phyloP scores from a whole-genome alignment of 2,329 filamentous ascomycete genomes.

The Graphiopsis chlorocephala region DNA sequence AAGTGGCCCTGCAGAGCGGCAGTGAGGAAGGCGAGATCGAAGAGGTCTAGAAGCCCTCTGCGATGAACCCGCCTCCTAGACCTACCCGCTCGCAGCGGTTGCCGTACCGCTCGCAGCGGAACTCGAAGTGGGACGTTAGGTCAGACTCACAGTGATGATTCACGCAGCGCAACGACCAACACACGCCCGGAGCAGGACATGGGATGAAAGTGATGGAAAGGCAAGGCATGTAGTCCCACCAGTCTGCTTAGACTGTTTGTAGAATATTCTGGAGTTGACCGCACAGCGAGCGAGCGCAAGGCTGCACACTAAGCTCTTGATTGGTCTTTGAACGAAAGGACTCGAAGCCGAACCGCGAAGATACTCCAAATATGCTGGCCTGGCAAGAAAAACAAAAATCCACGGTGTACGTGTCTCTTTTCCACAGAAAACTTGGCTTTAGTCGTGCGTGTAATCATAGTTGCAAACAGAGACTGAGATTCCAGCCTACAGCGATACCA shows the following conservation, averaged over 20 bases:
- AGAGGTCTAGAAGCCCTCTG: constrained; percentile 52
- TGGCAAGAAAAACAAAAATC: neutral
- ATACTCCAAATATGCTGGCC: neutral
- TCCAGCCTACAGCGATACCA: neutral
- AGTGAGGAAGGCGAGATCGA: constrained; percentile 99
- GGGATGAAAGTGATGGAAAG: neutral
- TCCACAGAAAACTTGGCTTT: neutral
- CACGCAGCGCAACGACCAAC: neutral
- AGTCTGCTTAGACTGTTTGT: neutral
- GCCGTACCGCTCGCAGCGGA: neutral
- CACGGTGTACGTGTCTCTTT: constrained; percentile 4
- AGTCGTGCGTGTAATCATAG: neutral
- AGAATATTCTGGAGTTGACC: neutral
- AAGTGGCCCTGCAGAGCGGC: constrained; percentile 70
- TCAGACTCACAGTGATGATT: neutral
- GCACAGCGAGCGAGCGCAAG: neutral
- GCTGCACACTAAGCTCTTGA: neutral
- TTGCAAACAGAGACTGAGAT: neutral
- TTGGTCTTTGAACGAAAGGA: neutral
- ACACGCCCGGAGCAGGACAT: neutral
- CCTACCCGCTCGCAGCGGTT: neutral
- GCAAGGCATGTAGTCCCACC: constrained; percentile 5
- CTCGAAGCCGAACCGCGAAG: neutral
- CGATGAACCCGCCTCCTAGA: constrained; percentile 10
- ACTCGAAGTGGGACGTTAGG: neutral